Base-by-base conservation (phyloP, 495 filamentous ascomycete genomes). In the Hypoxylon cercidicola region DNA sequence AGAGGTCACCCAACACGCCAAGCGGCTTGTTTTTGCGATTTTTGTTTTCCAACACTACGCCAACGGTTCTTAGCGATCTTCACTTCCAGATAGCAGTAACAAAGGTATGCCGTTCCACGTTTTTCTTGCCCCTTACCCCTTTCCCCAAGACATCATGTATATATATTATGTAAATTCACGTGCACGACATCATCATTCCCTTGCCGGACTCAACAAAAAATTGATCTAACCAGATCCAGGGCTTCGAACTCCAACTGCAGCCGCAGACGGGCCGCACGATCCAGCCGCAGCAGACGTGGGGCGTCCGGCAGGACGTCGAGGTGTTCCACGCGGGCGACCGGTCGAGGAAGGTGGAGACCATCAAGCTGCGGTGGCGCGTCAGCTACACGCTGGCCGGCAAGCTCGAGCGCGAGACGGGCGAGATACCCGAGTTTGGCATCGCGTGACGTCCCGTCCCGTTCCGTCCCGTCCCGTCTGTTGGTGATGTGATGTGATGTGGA, bases 71-170 rank as follows among this genome's bases (percentile, higher is more conserved):
- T 37, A 81, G 84, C 0, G 92, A 96, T 45, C 78, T 98, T 37
- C 92, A 93, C 45, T 97, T 97, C 72, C 91, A 96, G 74, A 83
- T 94, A 53, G 95, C 95, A 3, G 94, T 97, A 7, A 93, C 93
- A 34, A 97, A 93, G 86, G 95, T 96, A 79, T 67, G 78, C 68
- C 16, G 28, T 1, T 3, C n/a, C n/a, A n/a, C n/a, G n/a, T 23
- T 11, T 46, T 19, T 46, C 10, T 7, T n/a, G 12, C 15, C 21
- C 4, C 23, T 28, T 11, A 7, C 21, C 44, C 54, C 51, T 64
- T 40, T 28, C 43, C 28, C 43, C 20, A 16, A 10, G 13, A 19
- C 10, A 34, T n/a, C n/a, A n/a, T n/a, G 6, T 13, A 20, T 13
- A 53, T 9, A 1, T 13, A 54, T 15, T 16, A 4, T 7, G 25